A percentile compares a stretch with the other conserved stretches of the same genome.
phyloP scores from a whole-genome alignment of 164 flowering plant genomes.

The Taxillus chinensis region DNA sequence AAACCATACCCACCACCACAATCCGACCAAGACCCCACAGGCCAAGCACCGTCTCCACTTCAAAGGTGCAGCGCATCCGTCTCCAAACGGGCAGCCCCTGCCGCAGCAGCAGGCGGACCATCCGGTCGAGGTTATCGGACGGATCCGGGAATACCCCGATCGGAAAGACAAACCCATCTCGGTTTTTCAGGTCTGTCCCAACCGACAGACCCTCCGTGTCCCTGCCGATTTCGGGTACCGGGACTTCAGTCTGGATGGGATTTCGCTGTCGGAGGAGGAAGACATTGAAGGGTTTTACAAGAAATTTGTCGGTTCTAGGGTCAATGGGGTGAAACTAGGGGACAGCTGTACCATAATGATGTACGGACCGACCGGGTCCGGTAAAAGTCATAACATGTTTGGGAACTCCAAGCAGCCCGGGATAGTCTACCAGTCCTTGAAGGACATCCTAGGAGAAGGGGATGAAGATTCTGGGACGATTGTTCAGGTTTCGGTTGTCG shows the following conservation, averaged over 20 bases:
- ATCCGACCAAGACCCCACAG: constrained; percentile 50
- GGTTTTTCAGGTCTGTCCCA: constrained; percentile 41
- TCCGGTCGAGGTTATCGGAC: constrained; percentile 82
- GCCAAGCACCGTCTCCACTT: constrained; percentile 49
- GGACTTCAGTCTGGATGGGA: constrained; percentile 85
- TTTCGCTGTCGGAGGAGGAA: constrained; percentile 76
- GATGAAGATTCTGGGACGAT: constrained; percentile 40
- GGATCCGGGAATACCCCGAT: constrained; percentile 70
- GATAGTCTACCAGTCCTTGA: constrained; percentile 73
- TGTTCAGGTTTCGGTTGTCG: constrained; percentile 85
- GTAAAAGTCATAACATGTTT: constrained; percentile 96
- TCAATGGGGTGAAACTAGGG: constrained; percentile 72
- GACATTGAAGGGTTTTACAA: constrained; percentile 73
- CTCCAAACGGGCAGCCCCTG: constrained; percentile 34
- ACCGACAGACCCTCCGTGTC: constrained; percentile 40
- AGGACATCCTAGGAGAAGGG: constrained; percentile 57
- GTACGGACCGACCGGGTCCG: constrained; percentile 97
- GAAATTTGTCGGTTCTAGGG: constrained; percentile 70
- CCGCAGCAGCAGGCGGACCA: constrained; percentile 43
- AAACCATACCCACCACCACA: constrained; percentile 16
- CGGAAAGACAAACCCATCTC: constrained; percentile 41
- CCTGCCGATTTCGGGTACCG: constrained; percentile 78
- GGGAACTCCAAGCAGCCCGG: constrained; percentile 85
- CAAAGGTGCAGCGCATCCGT: constrained; percentile 24
- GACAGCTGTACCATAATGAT: constrained; percentile 88